Percentiles rank a stretch among this genome's conserved stretches.
Evolutionary conservation across 140 eudicot species (phyloP).

Genomic region (Senecio squalidus): DNA sequence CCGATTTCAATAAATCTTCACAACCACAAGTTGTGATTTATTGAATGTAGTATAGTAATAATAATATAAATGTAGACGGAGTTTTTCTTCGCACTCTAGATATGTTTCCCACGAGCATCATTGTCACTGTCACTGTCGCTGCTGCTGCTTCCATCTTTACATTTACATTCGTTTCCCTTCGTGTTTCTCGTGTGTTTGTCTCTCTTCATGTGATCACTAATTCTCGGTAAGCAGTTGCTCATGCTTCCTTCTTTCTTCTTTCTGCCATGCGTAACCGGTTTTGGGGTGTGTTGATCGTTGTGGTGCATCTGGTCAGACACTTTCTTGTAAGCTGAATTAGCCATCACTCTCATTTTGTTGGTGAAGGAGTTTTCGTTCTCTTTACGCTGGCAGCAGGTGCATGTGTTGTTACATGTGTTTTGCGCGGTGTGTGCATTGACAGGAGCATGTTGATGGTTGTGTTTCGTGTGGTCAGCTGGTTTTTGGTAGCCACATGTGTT

Average conservation of each 20-base stretch:
- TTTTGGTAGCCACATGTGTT: constrained; percentile 19
- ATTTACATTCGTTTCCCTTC: constrained; percentile 14
- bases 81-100: constrained; percentile 2
- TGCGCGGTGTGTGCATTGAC: neutral
- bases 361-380: constrained; percentile 23
- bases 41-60: constrained; percentile 4
- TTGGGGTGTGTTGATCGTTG: constrained; percentile 24
- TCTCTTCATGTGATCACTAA: constrained; percentile 21
- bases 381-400: constrained; percentile 25
- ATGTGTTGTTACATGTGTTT: constrained; percentile 16
- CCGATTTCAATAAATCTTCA: constrained; percentile 8
- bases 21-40: constrained; percentile 16
- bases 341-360: constrained; percentile 28
- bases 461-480: constrained; percentile 15
- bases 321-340: constrained; percentile 31
- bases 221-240: constrained; percentile 27
- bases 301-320: constrained; percentile 39
- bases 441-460: neutral
- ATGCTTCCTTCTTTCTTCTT: constrained; percentile 15
- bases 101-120: constrained; percentile 21
- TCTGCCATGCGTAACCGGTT: neutral
- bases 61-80: neutral
- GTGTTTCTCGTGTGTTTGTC: constrained; percentile 18
- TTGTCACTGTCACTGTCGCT: constrained; percentile 28
- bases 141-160: constrained; percentile 26